Percentiles rank a stretch among this genome's conserved stretches.
phyloP scores from a whole-genome alignment of 2,329 filamentous ascomycete species.

The Claviceps humidiphila region DNA sequence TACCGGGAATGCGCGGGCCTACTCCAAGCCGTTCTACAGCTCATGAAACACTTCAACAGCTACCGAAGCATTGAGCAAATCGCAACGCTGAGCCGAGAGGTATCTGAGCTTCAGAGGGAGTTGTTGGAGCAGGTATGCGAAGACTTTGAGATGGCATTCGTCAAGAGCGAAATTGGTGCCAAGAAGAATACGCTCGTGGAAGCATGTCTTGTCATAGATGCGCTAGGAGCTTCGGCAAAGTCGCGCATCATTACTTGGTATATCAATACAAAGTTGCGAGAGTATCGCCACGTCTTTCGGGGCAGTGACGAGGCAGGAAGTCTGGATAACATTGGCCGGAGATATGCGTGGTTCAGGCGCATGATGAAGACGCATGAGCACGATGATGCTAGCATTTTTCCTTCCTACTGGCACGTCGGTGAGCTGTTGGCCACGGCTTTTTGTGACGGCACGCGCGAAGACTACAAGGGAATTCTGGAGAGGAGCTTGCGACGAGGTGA shows the following conservation, averaged over 20 bases:
- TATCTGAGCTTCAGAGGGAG: slow-evolving; percentile 85
- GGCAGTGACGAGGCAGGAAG: slow-evolving; percentile 95
- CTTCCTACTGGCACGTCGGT: slow-evolving; percentile 74
- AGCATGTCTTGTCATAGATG: slow-evolving; percentile 88
- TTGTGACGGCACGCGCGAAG: slow-evolving; percentile 88
- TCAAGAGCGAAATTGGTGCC: slow-evolving; percentile 66
- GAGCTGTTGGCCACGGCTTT: slow-evolving; percentile 84
- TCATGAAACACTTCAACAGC: slow-evolving; percentile 97
- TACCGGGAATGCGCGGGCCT: slow-evolving; percentile 92
- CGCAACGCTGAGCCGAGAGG: slow-evolving; percentile 79
- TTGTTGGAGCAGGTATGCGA: slow-evolving; percentile 96
- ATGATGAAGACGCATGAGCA: slow-evolving; percentile 94
- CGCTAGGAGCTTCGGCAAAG: slow-evolving; percentile 76
- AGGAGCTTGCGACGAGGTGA: slow-evolving; percentile 68
- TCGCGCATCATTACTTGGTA: slow-evolving; percentile 86
- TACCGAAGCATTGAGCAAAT: slow-evolving; percentile 98
- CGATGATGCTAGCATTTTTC: slow-evolving; percentile 81
- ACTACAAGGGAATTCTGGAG: slow-evolving; percentile 87
- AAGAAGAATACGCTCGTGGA: slow-evolving; percentile 64
- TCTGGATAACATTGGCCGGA: slow-evolving; percentile 86
- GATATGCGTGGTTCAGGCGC: slow-evolving; percentile 93
- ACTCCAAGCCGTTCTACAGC: slow-evolving; percentile 86
- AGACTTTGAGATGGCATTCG: slow-evolving; percentile 92
- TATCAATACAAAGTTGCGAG: slow-evolving; percentile 88
- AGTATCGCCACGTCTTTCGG: slow-evolving; percentile 90